These are phyloP conservation scores for Penicillium capsulatum DNA, from an alignment of 2,329 filamentous ascomycete genomes.

Conservation along the genomic window DNA sequence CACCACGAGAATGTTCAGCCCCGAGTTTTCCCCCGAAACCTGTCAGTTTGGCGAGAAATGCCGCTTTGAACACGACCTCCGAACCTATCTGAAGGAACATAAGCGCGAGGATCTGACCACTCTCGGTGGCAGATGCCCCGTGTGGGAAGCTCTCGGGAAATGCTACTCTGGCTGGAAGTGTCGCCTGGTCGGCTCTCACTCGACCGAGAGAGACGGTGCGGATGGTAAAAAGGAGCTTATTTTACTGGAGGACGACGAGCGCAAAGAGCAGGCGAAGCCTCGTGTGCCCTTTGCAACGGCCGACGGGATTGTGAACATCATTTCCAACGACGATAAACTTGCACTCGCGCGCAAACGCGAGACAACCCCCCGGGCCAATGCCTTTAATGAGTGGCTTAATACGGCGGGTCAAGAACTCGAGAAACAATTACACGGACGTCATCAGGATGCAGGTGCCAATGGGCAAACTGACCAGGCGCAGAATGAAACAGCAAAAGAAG, in stretches of 20 bases:
- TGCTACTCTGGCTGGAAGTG: constrained; percentile 92
- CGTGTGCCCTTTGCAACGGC: constrained; percentile 36
- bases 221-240: constrained; percentile 82
- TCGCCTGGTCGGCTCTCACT: constrained; percentile 83
- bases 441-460: constrained; percentile 36
- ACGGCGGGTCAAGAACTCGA: constrained; percentile 52
- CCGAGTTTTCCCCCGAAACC: constrained; percentile 73
- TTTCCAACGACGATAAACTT: constrained; percentile 66
- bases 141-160: constrained; percentile 69
- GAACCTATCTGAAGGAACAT: constrained; percentile 77
- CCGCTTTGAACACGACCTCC: constrained; percentile 75
- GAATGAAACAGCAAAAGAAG: constrained; percentile 23
- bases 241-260: constrained; percentile 56
- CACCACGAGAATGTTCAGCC: constrained; percentile 62
- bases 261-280: constrained; percentile 40
- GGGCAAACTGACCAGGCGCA: constrained; percentile 9
- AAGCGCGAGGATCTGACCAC: constrained; percentile 75
- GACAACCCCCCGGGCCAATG: constrained; percentile 67
- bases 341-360: constrained; percentile 69
- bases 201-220: constrained; percentile 68
- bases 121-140: constrained; percentile 73
- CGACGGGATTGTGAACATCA: constrained; percentile 70
- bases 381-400: constrained; percentile 74
- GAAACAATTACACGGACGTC: constrained; percentile 48
- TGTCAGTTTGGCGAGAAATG: constrained; percentile 79